Evolutionary conservation across 2,329 filamentous ascomycete genomes (phyloP).

Genomic region (Aspergillus amoenus): DNA sequence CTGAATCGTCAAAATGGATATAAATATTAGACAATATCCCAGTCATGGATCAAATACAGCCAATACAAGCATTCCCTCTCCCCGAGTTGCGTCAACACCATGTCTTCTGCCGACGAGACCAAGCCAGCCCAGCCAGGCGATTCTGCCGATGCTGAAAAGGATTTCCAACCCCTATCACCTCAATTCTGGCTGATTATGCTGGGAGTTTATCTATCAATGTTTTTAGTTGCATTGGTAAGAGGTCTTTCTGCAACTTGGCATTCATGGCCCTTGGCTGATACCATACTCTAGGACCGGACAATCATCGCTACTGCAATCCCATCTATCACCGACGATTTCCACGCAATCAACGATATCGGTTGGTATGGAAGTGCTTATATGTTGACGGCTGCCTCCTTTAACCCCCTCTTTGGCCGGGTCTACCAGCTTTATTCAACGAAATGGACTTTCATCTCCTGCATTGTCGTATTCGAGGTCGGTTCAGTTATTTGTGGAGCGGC

Average conservation of each 20-base stretch:
- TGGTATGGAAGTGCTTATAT: slow-evolving; percentile 11
- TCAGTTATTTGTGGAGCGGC: slow-evolving; percentile 25
- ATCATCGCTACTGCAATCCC: slow-evolving; percentile 37
- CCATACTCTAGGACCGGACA: slow-evolving; percentile 19
- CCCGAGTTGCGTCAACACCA: background rate
- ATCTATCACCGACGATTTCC: slow-evolving; percentile 34
- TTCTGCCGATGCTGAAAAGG: slow-evolving; percentile 3
- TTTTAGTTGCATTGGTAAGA: slow-evolving; percentile 4
- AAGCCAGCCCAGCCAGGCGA: background rate
- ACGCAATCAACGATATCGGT: slow-evolving; percentile 13
- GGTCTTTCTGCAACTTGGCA: background rate
- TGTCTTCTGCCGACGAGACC: background rate
- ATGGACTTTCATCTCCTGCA: slow-evolving; percentile 21
- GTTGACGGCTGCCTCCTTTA: slow-evolving; percentile 1
- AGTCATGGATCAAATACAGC: background rate
- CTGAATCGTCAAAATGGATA: background rate
- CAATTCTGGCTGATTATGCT: slow-evolving; percentile 2
- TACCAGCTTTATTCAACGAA: slow-evolving; percentile 9
- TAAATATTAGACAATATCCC: background rate
- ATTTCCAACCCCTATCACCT: background rate
- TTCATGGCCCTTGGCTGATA: background rate
- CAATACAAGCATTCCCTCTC: background rate
- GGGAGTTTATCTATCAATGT: slow-evolving; percentile 2
- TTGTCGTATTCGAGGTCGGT: slow-evolving; percentile 24
- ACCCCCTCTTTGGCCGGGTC: slow-evolving; percentile 3